A percentile compares a stretch with the other conserved stretches of the same genome.
Conservation (phyloP, 257 asterid species). For the Solanum chmielewskii region DNA sequence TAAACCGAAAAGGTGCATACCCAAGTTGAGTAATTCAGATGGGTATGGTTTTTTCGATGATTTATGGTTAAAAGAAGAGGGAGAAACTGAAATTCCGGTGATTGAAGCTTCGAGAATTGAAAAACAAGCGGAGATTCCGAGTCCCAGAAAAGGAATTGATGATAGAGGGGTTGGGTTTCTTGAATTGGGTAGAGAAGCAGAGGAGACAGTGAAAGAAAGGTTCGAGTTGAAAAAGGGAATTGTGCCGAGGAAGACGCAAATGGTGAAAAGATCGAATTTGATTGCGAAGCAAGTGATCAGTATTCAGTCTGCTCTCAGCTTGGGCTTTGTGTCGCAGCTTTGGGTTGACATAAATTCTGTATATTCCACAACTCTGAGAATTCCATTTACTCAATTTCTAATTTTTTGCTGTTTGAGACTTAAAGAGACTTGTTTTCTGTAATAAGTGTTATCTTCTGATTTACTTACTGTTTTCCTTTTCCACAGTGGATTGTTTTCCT, state of each 20-base stretch:
- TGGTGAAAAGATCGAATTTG: conserved; percentile 41
- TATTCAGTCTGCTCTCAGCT: conserved; percentile 44
- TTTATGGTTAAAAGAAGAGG: conserved; percentile 5
- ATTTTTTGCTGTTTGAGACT: background rate
- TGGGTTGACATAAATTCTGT: conserved; percentile 59
- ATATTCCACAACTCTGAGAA: background rate
- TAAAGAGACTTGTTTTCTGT: background rate
- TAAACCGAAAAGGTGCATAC: background rate
- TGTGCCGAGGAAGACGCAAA: conserved; percentile 25
- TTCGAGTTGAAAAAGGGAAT: conserved; percentile 8
- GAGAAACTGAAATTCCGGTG: background rate
- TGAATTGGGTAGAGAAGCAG: conserved; percentile 7
- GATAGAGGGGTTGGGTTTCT: background rate
- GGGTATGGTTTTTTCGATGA: conserved; percentile 6
- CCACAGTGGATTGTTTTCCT: conserved; percentile 31
- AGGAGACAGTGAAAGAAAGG: background rate
- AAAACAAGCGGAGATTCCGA: background rate
- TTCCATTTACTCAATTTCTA: background rate
- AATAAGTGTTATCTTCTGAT: background rate
- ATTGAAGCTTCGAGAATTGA: background rate
- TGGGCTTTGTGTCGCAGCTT: conserved; percentile 64
- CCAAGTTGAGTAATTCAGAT: conserved; percentile 1
- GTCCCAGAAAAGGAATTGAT: background rate
- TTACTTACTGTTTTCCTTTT: background rate
- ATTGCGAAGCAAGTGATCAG: conserved; percentile 73